phyloP scores from a whole-genome alignment of 2,329 filamentous ascomycete species.

The Epicoccum sorghinum region DNA sequence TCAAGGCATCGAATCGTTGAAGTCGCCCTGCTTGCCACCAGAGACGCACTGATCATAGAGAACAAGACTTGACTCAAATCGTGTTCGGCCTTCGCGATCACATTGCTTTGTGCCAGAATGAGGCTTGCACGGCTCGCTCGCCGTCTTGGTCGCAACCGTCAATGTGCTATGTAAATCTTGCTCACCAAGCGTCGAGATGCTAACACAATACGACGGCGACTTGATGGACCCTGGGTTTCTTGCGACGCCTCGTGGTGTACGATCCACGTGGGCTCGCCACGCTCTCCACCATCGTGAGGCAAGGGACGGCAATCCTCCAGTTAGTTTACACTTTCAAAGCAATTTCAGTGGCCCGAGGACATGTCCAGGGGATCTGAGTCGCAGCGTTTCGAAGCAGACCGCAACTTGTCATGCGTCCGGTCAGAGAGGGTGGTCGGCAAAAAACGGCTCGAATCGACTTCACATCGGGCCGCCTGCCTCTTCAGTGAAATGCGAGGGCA shows the following conservation, averaged over 20 bases:
- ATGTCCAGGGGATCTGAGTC: slow-evolving; percentile 21
- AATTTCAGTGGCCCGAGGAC: slow-evolving; percentile 22
- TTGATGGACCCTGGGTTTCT: slow-evolving; percentile 4
- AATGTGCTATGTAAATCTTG: no score
- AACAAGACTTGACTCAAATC: neutral
- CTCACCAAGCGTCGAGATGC: no score
- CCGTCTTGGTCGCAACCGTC: slow-evolving; percentile 27
- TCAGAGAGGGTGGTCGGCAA: slow-evolving; percentile 23
- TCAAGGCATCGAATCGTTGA: slow-evolving; percentile 8
- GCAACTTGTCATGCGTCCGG: slow-evolving; percentile 29
- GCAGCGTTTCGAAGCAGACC: slow-evolving; percentile 24
- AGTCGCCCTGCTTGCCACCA: slow-evolving; percentile 14
- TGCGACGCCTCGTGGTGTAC: slow-evolving; percentile 19
- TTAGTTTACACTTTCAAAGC: slow-evolving; percentile 2
- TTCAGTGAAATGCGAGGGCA: slow-evolving; percentile 22
- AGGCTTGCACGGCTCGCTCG: slow-evolving; percentile 22
- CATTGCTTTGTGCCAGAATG: slow-evolving; percentile 20
- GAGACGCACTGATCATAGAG: slow-evolving; percentile 9
- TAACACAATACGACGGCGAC: neutral
- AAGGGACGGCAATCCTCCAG: slow-evolving; percentile 8
- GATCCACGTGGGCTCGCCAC: slow-evolving; percentile 25
- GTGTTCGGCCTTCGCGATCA: slow-evolving; percentile 7
- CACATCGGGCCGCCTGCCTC: slow-evolving; percentile 19
- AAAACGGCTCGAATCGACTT: slow-evolving; percentile 24
- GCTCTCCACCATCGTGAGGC: slow-evolving; percentile 18